Conservation (phyloP, 2,329 filamentous ascomycete genomes). For the Talaromyces islandicus region DNA sequence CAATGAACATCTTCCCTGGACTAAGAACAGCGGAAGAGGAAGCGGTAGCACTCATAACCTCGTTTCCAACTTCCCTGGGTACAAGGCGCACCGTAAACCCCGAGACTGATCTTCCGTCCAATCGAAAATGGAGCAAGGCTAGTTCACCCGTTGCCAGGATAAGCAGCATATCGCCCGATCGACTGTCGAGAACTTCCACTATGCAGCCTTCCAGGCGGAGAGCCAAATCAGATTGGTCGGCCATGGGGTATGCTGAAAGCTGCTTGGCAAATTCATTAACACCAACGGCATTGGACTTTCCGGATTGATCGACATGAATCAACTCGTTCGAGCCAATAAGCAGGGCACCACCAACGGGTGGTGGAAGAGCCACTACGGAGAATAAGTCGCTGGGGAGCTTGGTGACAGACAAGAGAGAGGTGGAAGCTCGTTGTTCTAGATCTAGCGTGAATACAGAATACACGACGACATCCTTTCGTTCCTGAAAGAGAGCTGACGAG, state of each 20-base stretch:
- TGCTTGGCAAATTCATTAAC: constrained; percentile 86
- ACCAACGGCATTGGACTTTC: constrained; percentile 84
- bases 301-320: constrained; percentile 92
- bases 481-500: constrained; percentile 65
- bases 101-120: constrained; percentile 88
- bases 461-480: constrained; percentile 75
- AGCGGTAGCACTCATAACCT: constrained; percentile 54
- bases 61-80: constrained; percentile 56
- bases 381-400: constrained; percentile 83
- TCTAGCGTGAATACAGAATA: constrained; percentile 96
- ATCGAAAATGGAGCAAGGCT: constrained; percentile 70
- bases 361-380: constrained; percentile 72
- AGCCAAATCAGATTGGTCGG: constrained; percentile 75
- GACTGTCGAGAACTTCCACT: constrained; percentile 68
- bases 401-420: constrained; percentile 79
- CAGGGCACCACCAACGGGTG: constrained; percentile 81
- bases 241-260: constrained; percentile 74
- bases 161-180: constrained; percentile 78
- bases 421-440: constrained; percentile 86
- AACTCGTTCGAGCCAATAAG: constrained; percentile 84
- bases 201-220: constrained; percentile 76
- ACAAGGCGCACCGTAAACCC: constrained; percentile 70
- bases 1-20: constrained; percentile 69
- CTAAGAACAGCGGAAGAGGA: constrained; percentile 66
- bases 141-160: constrained; percentile 70